phyloP scores from a whole-genome alignment of 1,284 basidiomycete genomes.

The Pseudozyma tsukubaensis region DNA sequence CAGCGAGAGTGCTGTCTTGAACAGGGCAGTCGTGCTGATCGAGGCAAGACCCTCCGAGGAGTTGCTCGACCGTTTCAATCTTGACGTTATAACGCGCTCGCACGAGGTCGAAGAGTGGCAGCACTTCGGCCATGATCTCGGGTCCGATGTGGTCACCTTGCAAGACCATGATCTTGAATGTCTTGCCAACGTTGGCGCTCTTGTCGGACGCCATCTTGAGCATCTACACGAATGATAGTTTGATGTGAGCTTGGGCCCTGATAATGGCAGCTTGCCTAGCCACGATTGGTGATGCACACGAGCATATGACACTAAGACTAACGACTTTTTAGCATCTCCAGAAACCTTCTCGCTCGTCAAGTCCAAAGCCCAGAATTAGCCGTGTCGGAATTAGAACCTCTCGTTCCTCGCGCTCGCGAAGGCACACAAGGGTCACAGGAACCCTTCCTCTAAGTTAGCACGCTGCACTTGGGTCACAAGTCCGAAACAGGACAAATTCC shows the following conservation, averaged over 20 bases:
- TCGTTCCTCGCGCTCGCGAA: no score
- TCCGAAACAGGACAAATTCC: neutral
- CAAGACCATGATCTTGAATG: constrained; percentile 81
- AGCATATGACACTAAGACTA: no score
- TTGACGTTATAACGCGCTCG: constrained; percentile 77
- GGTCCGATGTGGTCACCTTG: constrained; percentile 97
- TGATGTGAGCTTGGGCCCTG: neutral
- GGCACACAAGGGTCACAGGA: neutral
- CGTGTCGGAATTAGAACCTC: no score
- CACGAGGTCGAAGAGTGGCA: constrained; percentile 82
- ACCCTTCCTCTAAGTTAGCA: neutral
- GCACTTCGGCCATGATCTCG: constrained; percentile 87
- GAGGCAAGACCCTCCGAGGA: constrained; percentile 34
- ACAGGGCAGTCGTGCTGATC: constrained; percentile 44
- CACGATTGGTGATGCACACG: neutral
- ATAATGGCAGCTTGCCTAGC: neutral
- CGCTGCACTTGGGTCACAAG: neutral
- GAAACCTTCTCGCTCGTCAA: no score
- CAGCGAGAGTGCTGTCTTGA: constrained; percentile 77
- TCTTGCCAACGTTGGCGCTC: constrained; percentile 8
- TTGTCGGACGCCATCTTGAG: constrained; percentile 17
- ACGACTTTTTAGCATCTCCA: no score
- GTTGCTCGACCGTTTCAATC: constrained; percentile 70
- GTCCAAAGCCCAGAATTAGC: neutral
- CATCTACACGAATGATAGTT: neutral